These are phyloP conservation scores for Apiospora arundinis DNA, from an alignment of 2,329 filamentous ascomycete species.

Conservation along the genomic window DNA sequence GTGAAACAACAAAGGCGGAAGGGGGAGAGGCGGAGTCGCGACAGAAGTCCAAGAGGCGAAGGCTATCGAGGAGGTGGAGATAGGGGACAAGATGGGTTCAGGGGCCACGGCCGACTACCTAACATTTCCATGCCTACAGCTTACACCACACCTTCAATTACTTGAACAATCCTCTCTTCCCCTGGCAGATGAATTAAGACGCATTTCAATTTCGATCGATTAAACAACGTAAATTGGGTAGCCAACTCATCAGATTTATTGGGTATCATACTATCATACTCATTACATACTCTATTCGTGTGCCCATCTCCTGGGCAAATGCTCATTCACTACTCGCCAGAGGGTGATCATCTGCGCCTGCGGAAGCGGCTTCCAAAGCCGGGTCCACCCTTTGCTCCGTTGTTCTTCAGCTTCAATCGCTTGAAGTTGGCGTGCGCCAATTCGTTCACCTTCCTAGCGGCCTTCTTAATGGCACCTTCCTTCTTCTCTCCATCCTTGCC, in stretches of 20 bases:
- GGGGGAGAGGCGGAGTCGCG: too few relatives aligned
- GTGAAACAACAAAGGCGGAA: not conserved
- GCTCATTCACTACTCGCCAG: not conserved
- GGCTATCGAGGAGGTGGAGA: not conserved
- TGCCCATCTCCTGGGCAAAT: not conserved
- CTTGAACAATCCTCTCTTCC: too few relatives aligned
- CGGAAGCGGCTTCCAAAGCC: conserved; percentile 64
- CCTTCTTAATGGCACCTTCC: conserved; percentile 56
- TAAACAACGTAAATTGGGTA: not conserved
- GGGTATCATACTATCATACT: conserved; percentile 17
- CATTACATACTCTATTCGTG: conserved; percentile 3
- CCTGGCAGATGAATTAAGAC: not conserved
- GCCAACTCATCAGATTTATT: not conserved
- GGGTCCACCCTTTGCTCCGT: conserved; percentile 66
- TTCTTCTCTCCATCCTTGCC: conserved; percentile 39
- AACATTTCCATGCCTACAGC: too few relatives aligned
- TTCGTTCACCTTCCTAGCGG: conserved; percentile 66
- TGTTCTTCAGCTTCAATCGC: conserved; percentile 67
- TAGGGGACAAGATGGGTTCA: too few relatives aligned
- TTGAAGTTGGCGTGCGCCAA: conserved; percentile 72
- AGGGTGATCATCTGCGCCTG: conserved; percentile 47
- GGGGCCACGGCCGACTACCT: not conserved
- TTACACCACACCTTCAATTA: too few relatives aligned
- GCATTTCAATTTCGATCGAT: not conserved
- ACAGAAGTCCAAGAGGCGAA: too few relatives aligned